A percentile compares a stretch with the other conserved stretches of the same genome.
phyloP scores from a whole-genome alignment of 192 early-diverging fungal species.

The Chytriomyces confervae region DNA sequence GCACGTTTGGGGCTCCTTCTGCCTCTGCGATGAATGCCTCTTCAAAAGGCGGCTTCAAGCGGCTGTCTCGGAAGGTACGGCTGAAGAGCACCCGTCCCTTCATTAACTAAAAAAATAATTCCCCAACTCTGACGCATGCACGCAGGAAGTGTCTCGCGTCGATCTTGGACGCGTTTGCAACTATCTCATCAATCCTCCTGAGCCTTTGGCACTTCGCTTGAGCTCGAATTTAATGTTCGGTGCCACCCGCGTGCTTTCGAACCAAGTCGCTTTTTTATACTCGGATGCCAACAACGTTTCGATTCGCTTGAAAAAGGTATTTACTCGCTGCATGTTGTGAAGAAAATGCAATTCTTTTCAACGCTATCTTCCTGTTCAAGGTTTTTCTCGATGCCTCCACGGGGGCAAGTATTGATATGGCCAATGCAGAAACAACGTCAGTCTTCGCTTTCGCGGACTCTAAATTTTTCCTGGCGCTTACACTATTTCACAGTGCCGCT shows the following conservation, averaged over 20 bases:
- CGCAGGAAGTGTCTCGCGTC: background rate
- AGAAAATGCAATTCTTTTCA: background rate
- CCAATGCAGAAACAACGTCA: slow-evolving; percentile 15
- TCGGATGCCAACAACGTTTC: slow-evolving; percentile 23
- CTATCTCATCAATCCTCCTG: slow-evolving; percentile 1
- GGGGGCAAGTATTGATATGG: slow-evolving; percentile 18
- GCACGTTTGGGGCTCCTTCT: background rate
- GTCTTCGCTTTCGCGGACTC: background rate
- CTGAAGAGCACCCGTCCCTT: background rate
- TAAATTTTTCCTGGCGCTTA: background rate
- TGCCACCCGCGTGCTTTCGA: slow-evolving; percentile 8
- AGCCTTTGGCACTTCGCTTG: slow-evolving; percentile 16
- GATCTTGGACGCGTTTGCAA: slow-evolving; percentile 1
- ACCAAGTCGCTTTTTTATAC: slow-evolving; percentile 14
- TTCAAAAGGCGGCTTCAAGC: background rate
- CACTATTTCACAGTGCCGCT: slow-evolving; percentile 3
- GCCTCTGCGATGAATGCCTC: background rate
- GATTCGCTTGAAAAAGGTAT: slow-evolving; percentile 18
- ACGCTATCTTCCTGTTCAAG: background rate
- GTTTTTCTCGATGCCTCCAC: slow-evolving; percentile 18
- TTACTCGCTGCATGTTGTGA: background rate
- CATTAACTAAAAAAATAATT: background rate
- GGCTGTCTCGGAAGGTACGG: background rate
- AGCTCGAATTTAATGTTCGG: slow-evolving; percentile 28
- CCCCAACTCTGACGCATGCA: too few relatives aligned